Base-by-base conservation (phyloP, 2,329 filamentous ascomycete species). In the Exophiala phaeomuriformis region DNA sequence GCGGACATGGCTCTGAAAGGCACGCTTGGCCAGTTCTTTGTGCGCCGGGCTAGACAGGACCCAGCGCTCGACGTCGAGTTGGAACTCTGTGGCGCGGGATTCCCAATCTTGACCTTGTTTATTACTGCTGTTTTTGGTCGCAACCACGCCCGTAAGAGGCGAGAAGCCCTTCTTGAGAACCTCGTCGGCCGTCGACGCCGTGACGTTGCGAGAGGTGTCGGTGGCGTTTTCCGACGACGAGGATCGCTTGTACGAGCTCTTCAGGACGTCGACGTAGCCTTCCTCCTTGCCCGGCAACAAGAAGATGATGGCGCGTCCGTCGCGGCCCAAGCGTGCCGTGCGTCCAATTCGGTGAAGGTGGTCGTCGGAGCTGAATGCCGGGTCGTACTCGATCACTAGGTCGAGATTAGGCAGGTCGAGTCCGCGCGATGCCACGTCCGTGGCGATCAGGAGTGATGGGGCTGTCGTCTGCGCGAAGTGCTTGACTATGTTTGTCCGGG, bases 341-440 rank as follows among this genome's bases (percentile, higher is more conserved):
- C 93, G 86, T 51, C 93, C 93, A 51, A 97, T 88, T 52, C 93
- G 85, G 72, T 98, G 93, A 5, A 96, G 79, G 68, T 98, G 93
- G 68, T 98, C 93, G 56, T 90, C 87, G 28, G 89, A 84, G 66
- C 86, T 89, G 71, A 97, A 97, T 2, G 93, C 88, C 0, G 93
- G 90, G 66, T 98, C 93, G 67, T 95, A 97, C 69, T 98, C 93
- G 52, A 98, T 81, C 47, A 98, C 90, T 19, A 96, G 78, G 68
- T 98, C 93, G 48, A 98, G 88, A 47, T 93, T 91, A 0, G 91
- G 91, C 10, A 98, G 81, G 75, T 98, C 93, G 40, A 98, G 83
- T 73, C 93, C 93, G 66, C 93, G 88, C 19, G 93, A 93, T 8
- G 93, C 89, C 47, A 98, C 93, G 66, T 98, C 93, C 1, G 93